A percentile compares a stretch with the other conserved stretches of the same genome.
phyloP scores from a whole-genome alignment of 2,329 filamentous ascomycete genomes.

The Colletotrichum aenigma region DNA sequence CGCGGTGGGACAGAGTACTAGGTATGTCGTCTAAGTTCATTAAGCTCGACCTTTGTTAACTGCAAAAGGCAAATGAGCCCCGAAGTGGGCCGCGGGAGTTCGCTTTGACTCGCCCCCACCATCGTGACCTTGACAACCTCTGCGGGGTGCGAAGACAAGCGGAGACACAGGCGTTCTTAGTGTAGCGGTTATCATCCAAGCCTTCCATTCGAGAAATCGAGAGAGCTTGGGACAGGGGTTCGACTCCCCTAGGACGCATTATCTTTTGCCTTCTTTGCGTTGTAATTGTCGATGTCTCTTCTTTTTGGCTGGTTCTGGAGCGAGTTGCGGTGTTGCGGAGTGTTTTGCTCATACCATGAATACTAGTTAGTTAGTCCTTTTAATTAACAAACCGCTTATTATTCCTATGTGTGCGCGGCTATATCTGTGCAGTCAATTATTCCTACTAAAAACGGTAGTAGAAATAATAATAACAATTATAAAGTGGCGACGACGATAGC shows the following conservation, averaged over 20 bases:
- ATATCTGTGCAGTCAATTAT: fast-evolving
- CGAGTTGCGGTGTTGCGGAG: neutral
- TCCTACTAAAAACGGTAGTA: fast-evolving
- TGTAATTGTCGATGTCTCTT: neutral
- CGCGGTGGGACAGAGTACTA: fast-evolving
- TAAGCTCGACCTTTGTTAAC: neutral
- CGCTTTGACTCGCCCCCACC: neutral
- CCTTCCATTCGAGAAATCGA: neutral
- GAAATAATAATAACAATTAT: too few relatives aligned
- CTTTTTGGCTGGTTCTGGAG: fast-evolving
- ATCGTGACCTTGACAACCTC: neutral
- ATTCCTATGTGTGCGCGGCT: too few relatives aligned
- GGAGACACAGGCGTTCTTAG: neutral
- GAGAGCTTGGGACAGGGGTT: neutral
- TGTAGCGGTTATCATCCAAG: neutral
- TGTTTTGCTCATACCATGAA: neutral
- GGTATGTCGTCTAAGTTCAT: neutral
- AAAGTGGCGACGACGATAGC: too few relatives aligned
- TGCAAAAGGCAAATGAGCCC: neutral
- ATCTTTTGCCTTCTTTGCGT: neutral
- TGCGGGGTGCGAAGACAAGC: fast-evolving
- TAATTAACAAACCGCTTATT: too few relatives aligned
- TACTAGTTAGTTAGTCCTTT: too few relatives aligned
- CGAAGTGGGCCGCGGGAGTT: neutral
- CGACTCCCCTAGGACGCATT: neutral